Conservation (phyloP, 345 rosid species). For the Excoecaria agallocha region DNA sequence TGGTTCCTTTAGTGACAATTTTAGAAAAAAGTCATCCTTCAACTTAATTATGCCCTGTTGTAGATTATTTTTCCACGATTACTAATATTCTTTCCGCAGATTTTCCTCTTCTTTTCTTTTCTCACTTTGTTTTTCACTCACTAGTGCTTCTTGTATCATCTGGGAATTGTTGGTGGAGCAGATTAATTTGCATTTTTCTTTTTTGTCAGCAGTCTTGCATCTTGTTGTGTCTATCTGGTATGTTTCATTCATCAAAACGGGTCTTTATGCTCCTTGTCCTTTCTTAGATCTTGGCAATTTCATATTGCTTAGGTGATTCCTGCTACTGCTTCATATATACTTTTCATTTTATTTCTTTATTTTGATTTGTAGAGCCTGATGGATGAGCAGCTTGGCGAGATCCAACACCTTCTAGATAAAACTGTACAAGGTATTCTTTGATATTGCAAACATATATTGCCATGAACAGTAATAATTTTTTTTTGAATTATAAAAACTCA, state of each 20-base stretch:
- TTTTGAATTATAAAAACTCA: neutral
- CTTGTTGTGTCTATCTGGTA: neutral
- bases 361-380: constrained; percentile 50
- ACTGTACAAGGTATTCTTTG: constrained; percentile 68
- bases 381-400: constrained; percentile 55
- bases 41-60: neutral
- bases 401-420: constrained; percentile 74
- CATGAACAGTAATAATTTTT: neutral
- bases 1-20: neutral
- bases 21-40: neutral
- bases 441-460: neutral
- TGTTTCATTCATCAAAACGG: too few species aligned
- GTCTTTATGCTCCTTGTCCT: neutral
- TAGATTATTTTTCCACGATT: neutral
- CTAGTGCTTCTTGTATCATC: neutral
- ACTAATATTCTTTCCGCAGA: neutral
- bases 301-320: constrained; percentile 2
- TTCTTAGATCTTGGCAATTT: neutral
- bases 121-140: neutral
- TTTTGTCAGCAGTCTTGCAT: neutral
- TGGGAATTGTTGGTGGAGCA: neutral
- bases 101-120: neutral
- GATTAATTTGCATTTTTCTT: neutral
- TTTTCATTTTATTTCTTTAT: constrained; percentile 1
- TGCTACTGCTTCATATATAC: constrained; percentile 9